Evolutionary conservation across 2,329 filamentous ascomycete genomes (phyloP).

Genomic region (Sporothrix humicola): DNA sequence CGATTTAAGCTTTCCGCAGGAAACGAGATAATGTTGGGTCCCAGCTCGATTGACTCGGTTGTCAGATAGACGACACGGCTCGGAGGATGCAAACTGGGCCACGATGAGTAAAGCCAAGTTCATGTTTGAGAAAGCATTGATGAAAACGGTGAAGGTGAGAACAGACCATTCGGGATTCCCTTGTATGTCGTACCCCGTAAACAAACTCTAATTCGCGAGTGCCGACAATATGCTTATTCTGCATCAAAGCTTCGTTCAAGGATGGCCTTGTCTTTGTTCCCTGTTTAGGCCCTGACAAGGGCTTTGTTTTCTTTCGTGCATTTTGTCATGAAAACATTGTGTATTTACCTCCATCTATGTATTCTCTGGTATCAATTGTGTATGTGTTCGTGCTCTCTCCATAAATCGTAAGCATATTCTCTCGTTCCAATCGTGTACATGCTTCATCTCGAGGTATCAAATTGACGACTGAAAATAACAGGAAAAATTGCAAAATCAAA

Average conservation of each 20-base stretch:
- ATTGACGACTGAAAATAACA: not conserved
- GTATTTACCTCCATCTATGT: constrained; percentile 8
- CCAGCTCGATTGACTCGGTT: not conserved
- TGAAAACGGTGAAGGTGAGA: not conserved
- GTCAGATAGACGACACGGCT: not conserved
- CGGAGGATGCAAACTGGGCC: not conserved
- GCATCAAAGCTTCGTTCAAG: not conserved
- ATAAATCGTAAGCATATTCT: not conserved
- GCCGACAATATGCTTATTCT: constrained; percentile 14
- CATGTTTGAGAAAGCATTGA: too few relatives aligned
- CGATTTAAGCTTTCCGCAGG: not conserved
- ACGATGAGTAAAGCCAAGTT: too few relatives aligned
- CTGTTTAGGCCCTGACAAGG: not conserved
- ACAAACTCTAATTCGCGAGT: not conserved
- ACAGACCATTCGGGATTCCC: not conserved
- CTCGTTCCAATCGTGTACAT: not conserved
- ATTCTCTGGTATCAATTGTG: constrained; percentile 13
- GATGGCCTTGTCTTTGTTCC: not conserved
- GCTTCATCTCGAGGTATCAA: not conserved
- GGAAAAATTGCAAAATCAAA: not conserved
- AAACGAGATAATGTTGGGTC: not conserved
- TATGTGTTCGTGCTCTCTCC: not conserved
- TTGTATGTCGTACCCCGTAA: too few relatives aligned
- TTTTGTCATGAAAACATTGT: not conserved
- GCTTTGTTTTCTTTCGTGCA: not conserved